Conservation (phyloP, 1,284 basidiomycete genomes). For the Rhodotorula sp. region DNA sequence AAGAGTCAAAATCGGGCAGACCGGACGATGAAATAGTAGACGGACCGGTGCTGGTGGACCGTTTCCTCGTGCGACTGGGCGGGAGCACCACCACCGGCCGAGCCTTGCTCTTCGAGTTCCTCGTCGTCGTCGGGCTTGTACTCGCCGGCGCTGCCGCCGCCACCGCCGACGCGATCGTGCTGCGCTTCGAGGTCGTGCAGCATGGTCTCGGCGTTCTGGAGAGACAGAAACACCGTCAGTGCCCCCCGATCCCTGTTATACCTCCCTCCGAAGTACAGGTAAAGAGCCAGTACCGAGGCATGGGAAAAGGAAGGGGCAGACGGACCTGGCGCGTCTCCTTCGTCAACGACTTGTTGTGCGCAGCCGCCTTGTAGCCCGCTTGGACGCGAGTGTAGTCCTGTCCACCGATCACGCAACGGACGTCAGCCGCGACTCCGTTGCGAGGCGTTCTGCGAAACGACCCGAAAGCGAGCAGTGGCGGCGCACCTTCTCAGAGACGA, state of each 20-base stretch:
- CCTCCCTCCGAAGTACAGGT: no score
- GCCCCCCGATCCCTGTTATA: no score
- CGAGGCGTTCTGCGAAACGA: no score
- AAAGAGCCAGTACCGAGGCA: neutral
- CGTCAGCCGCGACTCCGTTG: no score
- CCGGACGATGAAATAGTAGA: neutral
- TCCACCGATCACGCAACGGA: no score
- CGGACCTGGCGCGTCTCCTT: slow-evolving; percentile 17
- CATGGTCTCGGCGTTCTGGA: slow-evolving; percentile 16
- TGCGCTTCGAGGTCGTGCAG: slow-evolving; percentile 20
- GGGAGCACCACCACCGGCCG: no score
- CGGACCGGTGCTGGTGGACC: slow-evolving; percentile 17
- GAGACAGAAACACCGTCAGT: neutral
- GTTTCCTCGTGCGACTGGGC: neutral
- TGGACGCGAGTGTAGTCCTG: slow-evolving; percentile 21
- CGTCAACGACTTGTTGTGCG: slow-evolving; percentile 17
- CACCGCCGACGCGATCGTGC: slow-evolving; percentile 13
- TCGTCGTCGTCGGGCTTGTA: neutral
- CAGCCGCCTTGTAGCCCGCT: slow-evolving; percentile 16
- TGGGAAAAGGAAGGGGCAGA: neutral
- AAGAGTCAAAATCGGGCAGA: neutral
- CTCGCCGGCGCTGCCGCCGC: neutral
- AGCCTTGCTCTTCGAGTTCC: neutral
- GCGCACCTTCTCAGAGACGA: slow-evolving; percentile 16
- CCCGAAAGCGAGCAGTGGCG: neutral